Evolutionary conservation across 1,284 basidiomycete species (phyloP), one percentile per base, ranked within the genome.

Genomic region (Heterobasidion occidentale): DNA sequence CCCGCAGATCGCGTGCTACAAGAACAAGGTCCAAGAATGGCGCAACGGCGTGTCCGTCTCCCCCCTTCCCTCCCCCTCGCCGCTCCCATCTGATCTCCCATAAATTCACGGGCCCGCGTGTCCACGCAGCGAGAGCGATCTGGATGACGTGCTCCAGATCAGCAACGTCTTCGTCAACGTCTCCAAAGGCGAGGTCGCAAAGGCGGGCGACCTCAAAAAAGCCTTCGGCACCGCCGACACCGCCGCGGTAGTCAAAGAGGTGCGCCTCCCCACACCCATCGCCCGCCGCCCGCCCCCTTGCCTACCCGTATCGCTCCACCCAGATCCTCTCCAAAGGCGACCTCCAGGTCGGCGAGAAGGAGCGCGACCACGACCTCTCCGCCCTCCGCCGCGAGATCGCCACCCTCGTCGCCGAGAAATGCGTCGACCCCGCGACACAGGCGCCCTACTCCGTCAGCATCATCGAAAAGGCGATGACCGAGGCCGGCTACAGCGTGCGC

Each of bases 11-110:
- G 96, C 96, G 51, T 98, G 95, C 72, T 98, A 98, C 77, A 98
- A 98, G 79, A 99, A 99, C 76, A 98, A 98, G 75, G 96, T 98
- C 19, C 90, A 94, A 63, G 95, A 98, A 72, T 99, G 90, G 85
- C 77, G 96, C 56, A 92, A 84, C 55, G 94, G 94, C 59, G 90
- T 96, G 88, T 91, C 69, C 68, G 85, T 76, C 34, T 14, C 48
- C 11, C 17, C 8, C 17, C 12, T 36, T 7, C 19, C 52, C 20
- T 14, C 34, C 9, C 35, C 34, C 35, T 12, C 42, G 35, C 15
- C 27, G 8, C 15, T 46, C 20, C 9, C 27, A 27, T 27, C 27
- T 27, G 27, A 27, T 27, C 27, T 27, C 27, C 27, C 27, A 27
- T 27, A 27, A 27, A 27, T 27, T 27, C 27, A 27, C 27, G 27